Evolutionary conservation across 2,329 filamentous ascomycete genomes (phyloP).

Genomic region (Calonectria pauciramosa): DNA sequence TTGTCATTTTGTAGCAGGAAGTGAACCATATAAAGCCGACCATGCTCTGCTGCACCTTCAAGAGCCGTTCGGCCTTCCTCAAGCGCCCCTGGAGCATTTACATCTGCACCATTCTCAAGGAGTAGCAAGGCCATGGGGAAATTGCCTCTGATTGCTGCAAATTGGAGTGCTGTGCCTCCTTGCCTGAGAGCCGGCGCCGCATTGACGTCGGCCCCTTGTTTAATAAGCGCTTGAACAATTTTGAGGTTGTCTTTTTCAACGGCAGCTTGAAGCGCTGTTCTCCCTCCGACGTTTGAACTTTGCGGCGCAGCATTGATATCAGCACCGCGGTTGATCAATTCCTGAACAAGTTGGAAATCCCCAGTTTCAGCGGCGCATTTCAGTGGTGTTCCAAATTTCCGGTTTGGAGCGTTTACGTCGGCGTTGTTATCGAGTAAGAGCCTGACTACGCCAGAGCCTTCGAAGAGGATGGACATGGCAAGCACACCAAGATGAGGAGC

Average conservation of each 20-base stretch:
- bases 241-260: background rate
- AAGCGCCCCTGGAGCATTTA: slow-evolving; percentile 4
- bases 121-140: slow-evolving; percentile 11
- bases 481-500: background rate
- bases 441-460: background rate
- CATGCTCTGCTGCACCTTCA: slow-evolving; percentile 25
- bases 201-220: background rate
- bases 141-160: slow-evolving; percentile 4
- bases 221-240: background rate
- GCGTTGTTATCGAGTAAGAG: background rate
- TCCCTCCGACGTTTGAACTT: background rate
- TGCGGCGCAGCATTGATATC: background rate
- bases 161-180: slow-evolving; percentile 15
- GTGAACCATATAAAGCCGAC: slow-evolving; percentile 26
- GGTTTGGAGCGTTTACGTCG: background rate
- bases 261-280: background rate
- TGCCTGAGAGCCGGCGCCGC: background rate
- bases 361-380: background rate
- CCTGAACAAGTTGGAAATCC: background rate
- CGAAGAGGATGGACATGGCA: background rate
- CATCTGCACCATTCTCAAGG: slow-evolving; percentile 17
- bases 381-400: background rate
- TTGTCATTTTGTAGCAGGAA: slow-evolving; percentile 29
- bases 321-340: background rate
- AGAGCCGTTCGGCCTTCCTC: slow-evolving; percentile 18